These are phyloP conservation scores for Leccinum broughii DNA, from an alignment of 768 basidiomycete genomes.

Conservation along the genomic window DNA sequence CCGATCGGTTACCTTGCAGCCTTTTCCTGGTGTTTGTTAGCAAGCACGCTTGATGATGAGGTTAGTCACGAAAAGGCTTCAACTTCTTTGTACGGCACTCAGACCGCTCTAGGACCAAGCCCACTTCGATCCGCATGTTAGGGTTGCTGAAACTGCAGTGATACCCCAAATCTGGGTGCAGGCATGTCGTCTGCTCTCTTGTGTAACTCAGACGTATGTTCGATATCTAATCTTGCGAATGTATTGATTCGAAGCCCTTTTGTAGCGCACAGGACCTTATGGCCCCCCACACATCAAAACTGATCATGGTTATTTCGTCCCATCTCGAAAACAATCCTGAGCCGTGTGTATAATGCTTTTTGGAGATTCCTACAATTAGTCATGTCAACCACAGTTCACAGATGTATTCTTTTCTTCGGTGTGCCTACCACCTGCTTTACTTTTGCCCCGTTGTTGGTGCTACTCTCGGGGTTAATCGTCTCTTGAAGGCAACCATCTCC, in stretches of 20 bases:
- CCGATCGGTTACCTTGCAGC: constrained; percentile 65
- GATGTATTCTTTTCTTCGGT: constrained; percentile 45
- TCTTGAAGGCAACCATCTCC: constrained; percentile 55
- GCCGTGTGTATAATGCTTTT: constrained; percentile 39
- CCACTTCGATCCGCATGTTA: constrained; percentile 50
- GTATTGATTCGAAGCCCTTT: background rate
- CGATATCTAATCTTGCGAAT: background rate
- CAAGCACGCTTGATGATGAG: constrained; percentile 47
- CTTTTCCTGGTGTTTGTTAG: constrained; percentile 52
- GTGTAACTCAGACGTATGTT: constrained; percentile 51
- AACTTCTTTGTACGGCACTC: constrained; percentile 4
- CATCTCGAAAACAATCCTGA: constrained; percentile 60
- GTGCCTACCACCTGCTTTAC: constrained; percentile 44
- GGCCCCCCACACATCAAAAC: constrained; percentile 51
- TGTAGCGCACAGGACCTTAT: constrained; percentile 56
- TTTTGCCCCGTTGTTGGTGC: constrained; percentile 49
- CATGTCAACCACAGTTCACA: constrained; percentile 32
- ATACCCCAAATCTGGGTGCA: constrained; percentile 50
- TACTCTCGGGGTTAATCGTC: constrained; percentile 48
- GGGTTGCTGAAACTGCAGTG: constrained; percentile 52
- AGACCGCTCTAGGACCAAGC: constrained; percentile 42
- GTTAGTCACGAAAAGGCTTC: constrained; percentile 15
- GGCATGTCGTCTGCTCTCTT: constrained; percentile 51
- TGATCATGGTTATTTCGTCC: constrained; percentile 53
- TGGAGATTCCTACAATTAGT: constrained; percentile 2